phyloP scores from a whole-genome alignment of 805 yeast species.

The Kodamaea lidongshanica region DNA sequence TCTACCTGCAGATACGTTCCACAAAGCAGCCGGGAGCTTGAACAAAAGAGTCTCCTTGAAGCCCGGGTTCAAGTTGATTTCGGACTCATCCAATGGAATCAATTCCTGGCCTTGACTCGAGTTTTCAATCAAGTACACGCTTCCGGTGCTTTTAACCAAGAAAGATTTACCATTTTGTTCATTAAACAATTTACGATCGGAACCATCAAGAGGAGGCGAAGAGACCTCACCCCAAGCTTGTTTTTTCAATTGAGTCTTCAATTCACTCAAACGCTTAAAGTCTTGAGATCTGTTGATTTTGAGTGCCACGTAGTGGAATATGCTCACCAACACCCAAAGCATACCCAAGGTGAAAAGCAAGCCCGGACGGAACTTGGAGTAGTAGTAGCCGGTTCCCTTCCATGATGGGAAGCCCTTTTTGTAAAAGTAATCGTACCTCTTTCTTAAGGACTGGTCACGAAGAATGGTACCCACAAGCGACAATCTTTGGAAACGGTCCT shows the following conservation, averaged over 20 bases:
- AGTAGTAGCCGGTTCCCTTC: slow-evolving; percentile 61
- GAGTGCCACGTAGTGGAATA: slow-evolving; percentile 54
- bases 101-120: slow-evolving; percentile 20
- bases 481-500: slow-evolving; percentile 69
- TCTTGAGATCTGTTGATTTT: slow-evolving; percentile 52
- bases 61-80: slow-evolving; percentile 41
- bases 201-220: slow-evolving; percentile 46
- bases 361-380: slow-evolving; percentile 67
- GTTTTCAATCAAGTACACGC: slow-evolving; percentile 44
- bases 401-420: slow-evolving; percentile 81
- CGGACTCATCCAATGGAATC: slow-evolving; percentile 41
- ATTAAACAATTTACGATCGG: slow-evolving; percentile 37
- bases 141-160: slow-evolving; percentile 51
- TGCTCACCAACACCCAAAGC: slow-evolving; percentile 45
- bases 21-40: slow-evolving; percentile 35
- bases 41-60: slow-evolving; percentile 44
- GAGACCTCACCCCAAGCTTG: slow-evolving; percentile 52
- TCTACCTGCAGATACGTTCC: slow-evolving; percentile 43
- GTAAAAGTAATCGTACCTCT: slow-evolving; percentile 79
- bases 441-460: slow-evolving; percentile 46
- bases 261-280: slow-evolving; percentile 45
- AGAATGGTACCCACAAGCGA: slow-evolving; percentile 72
- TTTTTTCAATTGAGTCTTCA: slow-evolving; percentile 46
- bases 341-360: slow-evolving; percentile 44
- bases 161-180: slow-evolving; percentile 46